Base-by-base conservation (phyloP, 352 stramenopile species). In the Blastocystis sp. region DNA sequence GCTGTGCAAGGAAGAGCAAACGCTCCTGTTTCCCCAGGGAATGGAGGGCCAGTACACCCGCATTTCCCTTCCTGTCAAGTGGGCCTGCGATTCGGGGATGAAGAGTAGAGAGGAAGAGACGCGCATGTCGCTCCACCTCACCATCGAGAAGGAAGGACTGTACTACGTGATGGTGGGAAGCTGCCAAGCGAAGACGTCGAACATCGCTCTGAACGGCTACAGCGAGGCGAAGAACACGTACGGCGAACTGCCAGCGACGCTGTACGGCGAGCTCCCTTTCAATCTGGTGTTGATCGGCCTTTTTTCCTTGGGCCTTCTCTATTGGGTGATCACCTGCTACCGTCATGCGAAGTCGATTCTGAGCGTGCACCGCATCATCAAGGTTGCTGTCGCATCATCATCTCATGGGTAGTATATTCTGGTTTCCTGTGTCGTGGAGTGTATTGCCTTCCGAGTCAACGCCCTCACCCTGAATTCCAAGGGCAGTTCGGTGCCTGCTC, bases 141-240 rank as follows among this genome's bases (percentile, higher is more conserved):
- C 38, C 1, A 40, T 64, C n/a, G 9, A 28, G 4, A 81, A 59
- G 19, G 71, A 81, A 48, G 71, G 71, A n/a, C 59, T 81, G 2
- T 81, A 81, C 45, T 81, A 81, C n/a, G 45, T 66, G 14, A 21
- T 63, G n/a, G 28, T 81, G 9, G 71, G 71, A 34, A 52, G 21
- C 24, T 81, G 71, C 34, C 3, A 68, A 3, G 40, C 45, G 28
- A 38, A 81, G n/a, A 64, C 45, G 0, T 66, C 71, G 2, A 81
- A 81, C 34, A 14, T 65, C 19, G 42, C 21, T 66, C 71, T 81
- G 7, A 28, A 9, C 38, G 45, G 42, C 10, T 43, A 38, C n/a
- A 28, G 9, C 19, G 24, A 21, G 11, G 52, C 52, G 3, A 45
- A 52, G 14, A 81, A 81, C 42, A 48, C 71, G 24, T 61, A 81